A percentile compares a stretch with the other conserved stretches of the same genome.
Evolutionary conservation across 257 asterid genomes (phyloP).

Genomic region (Dorcoceras hygrometricum): DNA sequence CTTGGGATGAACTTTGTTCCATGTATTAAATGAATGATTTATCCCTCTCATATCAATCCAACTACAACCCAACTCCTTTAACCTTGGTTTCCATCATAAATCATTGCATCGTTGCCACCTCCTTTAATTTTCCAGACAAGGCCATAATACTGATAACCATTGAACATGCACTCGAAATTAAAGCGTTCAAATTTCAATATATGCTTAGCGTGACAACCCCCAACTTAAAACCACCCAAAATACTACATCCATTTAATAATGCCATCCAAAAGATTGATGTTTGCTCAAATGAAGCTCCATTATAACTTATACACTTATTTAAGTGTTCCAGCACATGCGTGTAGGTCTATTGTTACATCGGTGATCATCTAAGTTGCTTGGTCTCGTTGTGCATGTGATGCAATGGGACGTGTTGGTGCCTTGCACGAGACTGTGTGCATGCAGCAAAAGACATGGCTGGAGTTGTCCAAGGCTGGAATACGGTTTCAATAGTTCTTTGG

Average conservation of each 20-base stretch:
- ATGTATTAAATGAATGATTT: conserved; percentile 21
- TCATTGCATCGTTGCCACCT: conserved; percentile 36
- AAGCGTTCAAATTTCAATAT: conserved; percentile 41
- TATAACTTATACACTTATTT: conserved; percentile 38
- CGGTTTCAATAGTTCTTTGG: too few relatives aligned
- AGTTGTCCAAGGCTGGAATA: too few relatives aligned
- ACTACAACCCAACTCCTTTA: conserved; percentile 44
- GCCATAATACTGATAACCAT: conserved; percentile 38
- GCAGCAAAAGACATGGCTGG: too few relatives aligned
- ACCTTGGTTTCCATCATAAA: conserved; percentile 27
- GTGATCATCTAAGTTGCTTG: too few relatives aligned
- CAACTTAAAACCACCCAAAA: conserved; percentile 34
- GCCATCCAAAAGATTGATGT: conserved; percentile 44
- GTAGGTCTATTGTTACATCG: too few relatives aligned
- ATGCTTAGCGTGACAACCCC: conserved; percentile 35
- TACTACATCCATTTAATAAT: conserved; percentile 38
- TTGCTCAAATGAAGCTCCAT: conserved; percentile 29
- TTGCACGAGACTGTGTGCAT: too few relatives aligned
- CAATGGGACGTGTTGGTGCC: too few relatives aligned
- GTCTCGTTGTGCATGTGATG: too few relatives aligned
- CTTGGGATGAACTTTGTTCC: conserved; percentile 12
- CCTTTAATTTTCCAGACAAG: conserved; percentile 46
- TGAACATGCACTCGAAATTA: conserved; percentile 32
- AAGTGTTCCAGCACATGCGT: conserved; percentile 49
- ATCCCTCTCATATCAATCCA: conserved; percentile 43